Conservation (phyloP, 2,329 filamentous ascomycete genomes). For the Talaromyces albobiverticillius region DNA sequence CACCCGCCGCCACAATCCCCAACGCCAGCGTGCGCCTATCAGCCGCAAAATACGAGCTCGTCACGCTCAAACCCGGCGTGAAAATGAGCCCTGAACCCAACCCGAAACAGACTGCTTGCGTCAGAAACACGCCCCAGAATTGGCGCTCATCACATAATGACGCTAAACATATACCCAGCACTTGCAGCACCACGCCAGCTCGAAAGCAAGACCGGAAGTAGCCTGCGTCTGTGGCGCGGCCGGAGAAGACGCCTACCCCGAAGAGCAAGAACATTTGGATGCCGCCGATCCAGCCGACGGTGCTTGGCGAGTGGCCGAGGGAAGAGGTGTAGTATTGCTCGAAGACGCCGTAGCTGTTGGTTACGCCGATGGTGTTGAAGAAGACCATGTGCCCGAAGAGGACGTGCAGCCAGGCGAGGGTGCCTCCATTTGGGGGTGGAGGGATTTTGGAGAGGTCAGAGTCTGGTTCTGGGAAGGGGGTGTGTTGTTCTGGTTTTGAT, state of each 20-base stretch:
- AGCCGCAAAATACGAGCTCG: slow-evolving; percentile 44
- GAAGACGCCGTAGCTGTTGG: slow-evolving; percentile 42
- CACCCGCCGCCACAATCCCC: slow-evolving; percentile 36
- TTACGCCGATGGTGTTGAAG: slow-evolving; percentile 24
- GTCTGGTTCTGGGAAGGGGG: background rate
- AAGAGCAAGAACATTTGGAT: slow-evolving; percentile 46
- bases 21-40: slow-evolving; percentile 39
- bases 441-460: background rate
- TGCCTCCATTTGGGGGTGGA: slow-evolving; percentile 29
- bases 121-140: slow-evolving; percentile 51
- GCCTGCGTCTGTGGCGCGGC: slow-evolving; percentile 43
- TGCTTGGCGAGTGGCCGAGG: slow-evolving; percentile 30
- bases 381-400: slow-evolving; percentile 29
- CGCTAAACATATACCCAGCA: slow-evolving; percentile 47
- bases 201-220: slow-evolving; percentile 32
- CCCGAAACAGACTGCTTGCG: slow-evolving; percentile 44
- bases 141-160: slow-evolving; percentile 35
- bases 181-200: slow-evolving; percentile 29
- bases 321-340: slow-evolving; percentile 42
- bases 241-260: slow-evolving; percentile 41
- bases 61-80: slow-evolving; percentile 37
- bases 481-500: background rate
- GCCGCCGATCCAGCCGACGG: slow-evolving; percentile 46
- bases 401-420: slow-evolving; percentile 30
- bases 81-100: slow-evolving; percentile 43